A percentile compares a stretch with the other conserved stretches of the same genome.
phyloP scores from a whole-genome alignment of 768 basidiomycete species.

The Tylopilus subfusipes region DNA sequence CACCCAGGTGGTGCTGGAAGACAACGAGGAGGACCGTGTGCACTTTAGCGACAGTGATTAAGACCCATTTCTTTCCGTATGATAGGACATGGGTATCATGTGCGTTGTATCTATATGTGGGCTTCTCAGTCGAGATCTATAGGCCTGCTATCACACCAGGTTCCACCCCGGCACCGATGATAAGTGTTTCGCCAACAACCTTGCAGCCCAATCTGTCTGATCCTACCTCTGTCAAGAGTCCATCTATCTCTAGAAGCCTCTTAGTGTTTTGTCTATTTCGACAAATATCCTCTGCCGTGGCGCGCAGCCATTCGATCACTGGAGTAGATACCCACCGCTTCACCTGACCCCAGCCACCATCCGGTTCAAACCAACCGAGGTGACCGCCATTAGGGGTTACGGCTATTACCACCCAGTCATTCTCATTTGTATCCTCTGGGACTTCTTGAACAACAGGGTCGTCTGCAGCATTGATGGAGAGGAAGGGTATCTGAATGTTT shows the following conservation, averaged over 20 bases:
- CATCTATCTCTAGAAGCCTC: constrained; percentile 49
- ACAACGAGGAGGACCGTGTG: constrained; percentile 60
- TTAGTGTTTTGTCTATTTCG: constrained; percentile 31
- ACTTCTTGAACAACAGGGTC: constrained; percentile 71
- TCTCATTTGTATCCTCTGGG: constrained; percentile 53
- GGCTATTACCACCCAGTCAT: constrained; percentile 54
- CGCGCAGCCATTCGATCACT: constrained; percentile 67
- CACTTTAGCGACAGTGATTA: constrained; percentile 88
- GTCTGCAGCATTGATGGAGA: constrained; percentile 71
- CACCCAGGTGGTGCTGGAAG: constrained; percentile 40
- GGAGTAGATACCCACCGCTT: constrained; percentile 67
- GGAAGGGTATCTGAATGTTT: constrained; percentile 65
- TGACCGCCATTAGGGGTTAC: constrained; percentile 69
- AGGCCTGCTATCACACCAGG: constrained; percentile 60
- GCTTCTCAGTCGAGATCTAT: constrained; percentile 32
- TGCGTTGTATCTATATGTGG: constrained; percentile 7
- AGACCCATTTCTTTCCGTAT: constrained; percentile 11
- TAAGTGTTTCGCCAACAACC: constrained; percentile 49
- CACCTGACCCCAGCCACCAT: constrained; percentile 31
- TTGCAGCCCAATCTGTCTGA: constrained; percentile 55
- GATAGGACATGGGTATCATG: constrained; percentile 3
- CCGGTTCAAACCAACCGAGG: constrained; percentile 77
- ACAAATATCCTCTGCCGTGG: constrained; percentile 52
- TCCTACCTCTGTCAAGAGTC: constrained; percentile 59
- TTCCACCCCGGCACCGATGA: constrained; percentile 52